phyloP scores from a whole-genome alignment of 2,329 filamentous ascomycete species.

The Stylonectria norvegica region DNA sequence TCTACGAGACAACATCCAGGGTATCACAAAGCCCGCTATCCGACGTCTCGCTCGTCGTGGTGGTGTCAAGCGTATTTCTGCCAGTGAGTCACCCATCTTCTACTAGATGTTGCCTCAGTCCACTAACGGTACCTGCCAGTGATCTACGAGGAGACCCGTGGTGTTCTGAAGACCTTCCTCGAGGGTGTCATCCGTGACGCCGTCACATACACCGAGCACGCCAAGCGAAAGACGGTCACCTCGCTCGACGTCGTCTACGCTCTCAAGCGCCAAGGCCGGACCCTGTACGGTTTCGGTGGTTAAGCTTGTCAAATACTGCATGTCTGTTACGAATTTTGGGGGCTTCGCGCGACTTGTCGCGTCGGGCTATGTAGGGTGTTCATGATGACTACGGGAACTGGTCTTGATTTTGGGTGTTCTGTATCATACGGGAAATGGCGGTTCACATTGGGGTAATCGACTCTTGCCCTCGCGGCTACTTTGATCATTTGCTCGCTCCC shows the following conservation, averaged over 20 bases:
- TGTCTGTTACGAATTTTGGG: conserved; percentile 37
- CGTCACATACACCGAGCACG: conserved; percentile 90
- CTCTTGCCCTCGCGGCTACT: conserved; percentile 24
- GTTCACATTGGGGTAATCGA: conserved; percentile 37
- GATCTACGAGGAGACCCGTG: conserved; percentile 77
- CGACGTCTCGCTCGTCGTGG: conserved; percentile 98
- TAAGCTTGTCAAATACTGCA: conserved; percentile 45
- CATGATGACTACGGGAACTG: conserved; percentile 42
- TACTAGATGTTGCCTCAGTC: no score
- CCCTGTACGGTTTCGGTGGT: conserved; percentile 83
- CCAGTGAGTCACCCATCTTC: conserved; percentile 61
- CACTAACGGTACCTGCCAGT: conserved; percentile 54
- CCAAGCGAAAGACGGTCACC: conserved; percentile 83
- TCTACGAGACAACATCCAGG: conserved; percentile 98
- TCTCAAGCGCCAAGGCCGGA: conserved; percentile 62
- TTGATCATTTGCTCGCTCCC: conserved; percentile 16
- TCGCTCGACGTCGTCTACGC: conserved; percentile 66
- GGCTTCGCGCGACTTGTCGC: conserved; percentile 10
- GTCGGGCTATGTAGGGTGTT: conserved; percentile 34
- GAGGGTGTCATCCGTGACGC: conserved; percentile 74
- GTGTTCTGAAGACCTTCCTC: conserved; percentile 75
- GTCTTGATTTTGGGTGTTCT: conserved; percentile 43
- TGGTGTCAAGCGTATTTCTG: conserved; percentile 99
- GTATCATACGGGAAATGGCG: conserved; percentile 43
- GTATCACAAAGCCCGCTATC: conserved; percentile 98